Conservation (phyloP, 257 asterid species). For the Leonotis leonurus region DNA sequence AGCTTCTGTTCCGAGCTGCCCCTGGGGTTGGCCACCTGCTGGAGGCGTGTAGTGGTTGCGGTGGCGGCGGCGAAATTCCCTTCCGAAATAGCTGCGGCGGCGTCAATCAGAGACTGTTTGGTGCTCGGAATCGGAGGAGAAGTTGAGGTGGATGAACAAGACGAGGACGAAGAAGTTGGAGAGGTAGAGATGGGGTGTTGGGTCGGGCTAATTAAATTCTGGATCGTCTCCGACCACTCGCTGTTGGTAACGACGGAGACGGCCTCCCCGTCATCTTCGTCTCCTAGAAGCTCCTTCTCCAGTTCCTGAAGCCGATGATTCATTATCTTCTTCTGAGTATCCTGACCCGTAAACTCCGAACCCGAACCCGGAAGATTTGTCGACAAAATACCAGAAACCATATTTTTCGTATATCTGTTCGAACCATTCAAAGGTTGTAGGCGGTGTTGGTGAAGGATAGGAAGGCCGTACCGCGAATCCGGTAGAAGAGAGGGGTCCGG, state of each 20-base stretch:
- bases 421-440: constrained; percentile 18
- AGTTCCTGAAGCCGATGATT: constrained; percentile 53
- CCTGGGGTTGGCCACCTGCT: constrained; percentile 34
- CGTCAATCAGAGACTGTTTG: constrained; percentile 45
- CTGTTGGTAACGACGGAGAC: constrained; percentile 56
- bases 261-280: constrained; percentile 49
- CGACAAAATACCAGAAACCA: constrained; percentile 18
- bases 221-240: constrained; percentile 82
- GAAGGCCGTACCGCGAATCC: constrained; percentile 40
- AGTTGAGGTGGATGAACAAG: constrained; percentile 62
- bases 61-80: constrained; percentile 40
- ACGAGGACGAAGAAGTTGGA: constrained; percentile 71
- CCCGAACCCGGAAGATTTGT: constrained; percentile 21
- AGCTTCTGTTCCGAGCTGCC: constrained; percentile 66
- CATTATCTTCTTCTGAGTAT: constrained; percentile 48
- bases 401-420: constrained; percentile 7
- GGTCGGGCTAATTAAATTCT: constrained; percentile 37
- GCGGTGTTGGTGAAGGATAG: constrained; percentile 46
- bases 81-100: constrained; percentile 52
- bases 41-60: constrained; percentile 77
- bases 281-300: constrained; percentile 70
- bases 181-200: constrained; percentile 47
- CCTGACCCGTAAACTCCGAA: constrained; percentile 9
- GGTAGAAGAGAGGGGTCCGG: constrained; percentile 33
- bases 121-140: constrained; percentile 48